Evolutionary conservation across 1,139 yeast genomes (phyloP).

Genomic region (Yamadazyma aaseri): DNA sequence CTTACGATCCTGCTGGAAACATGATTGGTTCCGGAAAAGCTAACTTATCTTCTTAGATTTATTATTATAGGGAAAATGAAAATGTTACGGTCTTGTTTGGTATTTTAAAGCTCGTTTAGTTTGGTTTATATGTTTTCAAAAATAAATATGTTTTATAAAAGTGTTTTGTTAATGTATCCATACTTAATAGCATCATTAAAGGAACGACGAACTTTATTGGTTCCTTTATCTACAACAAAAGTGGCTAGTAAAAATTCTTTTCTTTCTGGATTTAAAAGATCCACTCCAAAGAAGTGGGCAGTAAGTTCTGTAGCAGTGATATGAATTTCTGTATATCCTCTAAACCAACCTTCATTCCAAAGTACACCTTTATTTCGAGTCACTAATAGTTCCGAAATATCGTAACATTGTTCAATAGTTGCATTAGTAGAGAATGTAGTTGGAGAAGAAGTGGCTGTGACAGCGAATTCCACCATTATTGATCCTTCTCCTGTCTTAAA

Average conservation of each 20-base stretch:
- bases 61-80: not conserved
- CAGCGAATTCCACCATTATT: conserved; percentile 2
- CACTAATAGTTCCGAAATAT: conserved; percentile 1
- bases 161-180: not conserved
- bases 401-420: not conserved
- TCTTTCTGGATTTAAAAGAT: not conserved
- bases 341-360: conserved; percentile 4
- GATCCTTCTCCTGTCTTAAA: conserved; percentile 1
- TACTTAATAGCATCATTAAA: not conserved
- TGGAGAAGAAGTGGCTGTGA: conserved; percentile 1
- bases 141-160: not conserved
- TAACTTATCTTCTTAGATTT: conserved; percentile 7
- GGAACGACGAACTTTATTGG: conserved; percentile 1
- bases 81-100: not conserved
- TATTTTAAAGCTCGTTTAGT: not conserved
- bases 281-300: conserved; percentile 1
- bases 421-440: not conserved
- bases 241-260: conserved; percentile 2
- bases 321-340: conserved; percentile 2
- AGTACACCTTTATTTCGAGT: not conserved
- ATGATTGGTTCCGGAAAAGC: conserved; percentile 42
- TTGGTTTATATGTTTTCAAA: too few relatives aligned
- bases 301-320: not conserved
- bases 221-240: conserved; percentile 1
- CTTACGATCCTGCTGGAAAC: conserved; percentile 55